Evolutionary conservation across 2,329 filamentous ascomycete species (phyloP).

Genomic region (Fonsecaea monophora): DNA sequence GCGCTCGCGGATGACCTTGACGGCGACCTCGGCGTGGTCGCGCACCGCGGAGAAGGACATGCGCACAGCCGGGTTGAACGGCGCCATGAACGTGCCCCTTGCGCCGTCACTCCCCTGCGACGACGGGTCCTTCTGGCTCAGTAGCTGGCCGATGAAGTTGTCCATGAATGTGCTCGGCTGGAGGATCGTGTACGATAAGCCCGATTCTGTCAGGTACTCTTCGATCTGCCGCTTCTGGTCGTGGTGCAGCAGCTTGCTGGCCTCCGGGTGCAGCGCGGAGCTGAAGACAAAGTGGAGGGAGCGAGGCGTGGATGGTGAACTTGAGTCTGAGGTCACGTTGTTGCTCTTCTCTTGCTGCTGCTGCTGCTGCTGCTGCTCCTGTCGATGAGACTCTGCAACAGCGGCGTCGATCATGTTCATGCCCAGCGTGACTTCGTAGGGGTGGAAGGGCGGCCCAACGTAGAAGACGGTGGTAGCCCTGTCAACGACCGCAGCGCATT

Average conservation of each 20-base stretch:
- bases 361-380: not conserved
- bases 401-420: slow-evolving; percentile 49
- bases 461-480: slow-evolving; percentile 45
- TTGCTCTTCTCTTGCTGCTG: slow-evolving; percentile 27
- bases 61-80: slow-evolving; percentile 6
- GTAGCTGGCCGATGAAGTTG: slow-evolving; percentile 16
- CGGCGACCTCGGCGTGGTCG: slow-evolving; percentile 23
- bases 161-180: slow-evolving; percentile 26
- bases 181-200: slow-evolving; percentile 20
- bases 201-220: slow-evolving; percentile 15
- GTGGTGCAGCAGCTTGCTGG: slow-evolving; percentile 10
- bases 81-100: slow-evolving; percentile 13
- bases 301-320: slow-evolving; percentile 35
- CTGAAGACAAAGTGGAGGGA: slow-evolving; percentile 46
- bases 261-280: slow-evolving; percentile 53
- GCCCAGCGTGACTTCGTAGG: slow-evolving; percentile 45
- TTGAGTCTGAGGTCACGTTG: slow-evolving; percentile 28
- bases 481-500: slow-evolving; percentile 41
- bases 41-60: slow-evolving; percentile 17
- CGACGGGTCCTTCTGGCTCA: slow-evolving; percentile 10
- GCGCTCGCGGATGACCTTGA: slow-evolving; percentile 18
- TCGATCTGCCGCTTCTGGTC: slow-evolving; percentile 9
- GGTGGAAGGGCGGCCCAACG: slow-evolving; percentile 47
- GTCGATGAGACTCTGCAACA: slow-evolving; percentile 11
- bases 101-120: not conserved